Base-by-base conservation (phyloP, 2,329 filamentous ascomycete species). In the Monosporascus sp. region DNA sequence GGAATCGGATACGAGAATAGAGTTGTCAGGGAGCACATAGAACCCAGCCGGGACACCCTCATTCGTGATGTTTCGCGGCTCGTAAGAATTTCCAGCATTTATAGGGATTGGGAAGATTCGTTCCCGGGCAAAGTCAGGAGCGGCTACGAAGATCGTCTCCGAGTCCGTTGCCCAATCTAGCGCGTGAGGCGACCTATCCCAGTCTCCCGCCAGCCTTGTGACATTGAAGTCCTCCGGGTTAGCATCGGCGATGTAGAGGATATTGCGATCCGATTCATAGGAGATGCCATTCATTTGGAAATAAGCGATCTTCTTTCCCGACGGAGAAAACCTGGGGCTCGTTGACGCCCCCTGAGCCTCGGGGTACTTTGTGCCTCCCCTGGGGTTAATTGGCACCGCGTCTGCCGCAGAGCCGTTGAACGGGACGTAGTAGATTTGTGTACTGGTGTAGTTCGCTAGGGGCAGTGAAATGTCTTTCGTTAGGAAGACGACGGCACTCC, bases 231-330 rank as follows among this genome's bases (percentile, higher is more conserved):
- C 63, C 3, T 71, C 70, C 59, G 78, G 76, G 63, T 86, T 79
- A 2, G 79, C 73, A 35, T 63, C 56, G 40, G 68, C 67, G 20
- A 70, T 58, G 51, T 70, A 70, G 11, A 70, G 48, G 24, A 68
- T 69, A 49, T 60, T 64, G n/a, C 67, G 68, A 50, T 70, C 68
- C 18, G 68, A 67, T 64, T 88, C 84, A 61, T 87, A 87, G 8
- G 76, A 73, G 53, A 81, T 77, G 2, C 76, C 76, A 54, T 77
- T 74, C 82, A 84, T 85, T 59, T 82, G 80, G 50, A 86, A 65
- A 60, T 86, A 87, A 4, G 81, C 83, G 43, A 83, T 70, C 49
- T 76, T 73, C 47, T 73, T 76, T 46, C 84, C 81, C 57, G 80
- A 74, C 0, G 80, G 79, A 17, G 82, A 85, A 68, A 86, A 86